phyloP scores from a whole-genome alignment of 1,284 basidiomycete species.

The Schizophyllum amplum region DNA sequence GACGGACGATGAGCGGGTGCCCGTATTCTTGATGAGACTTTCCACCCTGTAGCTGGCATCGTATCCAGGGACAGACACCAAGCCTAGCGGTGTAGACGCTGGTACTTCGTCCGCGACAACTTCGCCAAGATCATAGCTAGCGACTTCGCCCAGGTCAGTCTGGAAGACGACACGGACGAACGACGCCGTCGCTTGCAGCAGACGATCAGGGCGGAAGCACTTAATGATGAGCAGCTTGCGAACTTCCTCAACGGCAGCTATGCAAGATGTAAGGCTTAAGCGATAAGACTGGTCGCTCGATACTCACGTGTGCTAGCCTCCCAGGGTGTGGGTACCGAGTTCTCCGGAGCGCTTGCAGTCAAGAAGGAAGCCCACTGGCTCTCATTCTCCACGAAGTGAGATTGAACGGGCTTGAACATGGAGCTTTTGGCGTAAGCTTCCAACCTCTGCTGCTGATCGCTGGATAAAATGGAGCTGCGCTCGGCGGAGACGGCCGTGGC shows the following conservation, averaged over 20 bases:
- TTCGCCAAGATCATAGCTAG: slow-evolving; percentile 64
- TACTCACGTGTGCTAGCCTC: slow-evolving; percentile 61
- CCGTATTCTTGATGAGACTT: slow-evolving; percentile 73
- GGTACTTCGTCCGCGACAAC: slow-evolving; percentile 78
- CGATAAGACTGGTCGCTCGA: slow-evolving; percentile 1
- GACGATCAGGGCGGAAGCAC: slow-evolving; percentile 84
- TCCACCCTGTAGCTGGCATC: slow-evolving; percentile 95
- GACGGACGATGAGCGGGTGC: slow-evolving; percentile 73
- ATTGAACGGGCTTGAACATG: slow-evolving; percentile 73
- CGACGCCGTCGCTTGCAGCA: slow-evolving; percentile 72
- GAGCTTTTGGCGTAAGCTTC: slow-evolving; percentile 60
- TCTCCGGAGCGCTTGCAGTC: slow-evolving; percentile 64
- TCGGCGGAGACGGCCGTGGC: slow-evolving; percentile 30
- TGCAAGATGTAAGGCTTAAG: slow-evolving; percentile 16
- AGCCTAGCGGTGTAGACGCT: slow-evolving; percentile 76
- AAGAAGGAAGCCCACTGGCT: slow-evolving; percentile 77
- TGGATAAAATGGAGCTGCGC: slow-evolving; percentile 38
- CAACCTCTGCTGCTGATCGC: slow-evolving; percentile 66
- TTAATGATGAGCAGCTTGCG: slow-evolving; percentile 78
- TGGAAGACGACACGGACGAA: slow-evolving; percentile 74
- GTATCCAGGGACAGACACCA: slow-evolving; percentile 92
- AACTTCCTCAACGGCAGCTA: slow-evolving; percentile 68
- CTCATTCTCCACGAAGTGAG: slow-evolving; percentile 57
- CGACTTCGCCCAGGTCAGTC: slow-evolving; percentile 67
- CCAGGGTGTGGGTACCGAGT: slow-evolving; percentile 71